Evolutionary conservation across 2,329 filamentous ascomycete genomes (phyloP), one percentile per base, ranked within the genome.

Genomic region (Pleomassaria siparia): DNA sequence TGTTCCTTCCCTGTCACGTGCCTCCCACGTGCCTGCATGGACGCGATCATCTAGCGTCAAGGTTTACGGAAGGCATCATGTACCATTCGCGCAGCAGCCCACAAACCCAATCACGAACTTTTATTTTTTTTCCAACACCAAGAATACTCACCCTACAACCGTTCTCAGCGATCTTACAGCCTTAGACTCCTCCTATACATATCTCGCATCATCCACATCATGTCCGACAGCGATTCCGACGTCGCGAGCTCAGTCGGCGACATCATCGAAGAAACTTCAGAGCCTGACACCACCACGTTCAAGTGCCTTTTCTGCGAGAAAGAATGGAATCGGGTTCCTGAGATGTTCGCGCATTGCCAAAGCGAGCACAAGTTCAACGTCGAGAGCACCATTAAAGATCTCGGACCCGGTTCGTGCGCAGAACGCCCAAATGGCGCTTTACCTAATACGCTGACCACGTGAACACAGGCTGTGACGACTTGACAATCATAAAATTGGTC

Each of bases 401-500:
- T 69, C 36, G 65, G 65, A 26, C 50, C 63, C 43, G 60, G 66
- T 66, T 48, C 40, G 54, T 55, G 26, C 41, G 16, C 46, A 21
- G 15, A 4, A 22, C 4, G 2, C n/a, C 12, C 18, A 37, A 13
- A 15, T 10, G 12, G 10, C 35, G 20, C 35, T 24, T 8, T 22
- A 24, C 35, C 35, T 6, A 10, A 37, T 37, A 42, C 18, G 47
- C 39, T 51, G 36, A 60, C 60, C 50, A 65, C 44, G 36, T 41
- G 35, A 20, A 12, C 8, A n/a, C 40, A 69, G 66, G 58, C 36
- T 56, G 59, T n/a, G 64, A 67, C 32, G 66, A 70, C 35, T 49
- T 68, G 10, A 59, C 54, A 9, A 55, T 66, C 22, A 67, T 69
- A 46, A 70, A 69, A 44, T 47, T 70, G 33, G 54, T 80, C 51